These are phyloP conservation scores for Aspergillus heteromorphus DNA, from an alignment of 495 filamentous ascomycete genomes.

Conservation along the genomic window DNA sequence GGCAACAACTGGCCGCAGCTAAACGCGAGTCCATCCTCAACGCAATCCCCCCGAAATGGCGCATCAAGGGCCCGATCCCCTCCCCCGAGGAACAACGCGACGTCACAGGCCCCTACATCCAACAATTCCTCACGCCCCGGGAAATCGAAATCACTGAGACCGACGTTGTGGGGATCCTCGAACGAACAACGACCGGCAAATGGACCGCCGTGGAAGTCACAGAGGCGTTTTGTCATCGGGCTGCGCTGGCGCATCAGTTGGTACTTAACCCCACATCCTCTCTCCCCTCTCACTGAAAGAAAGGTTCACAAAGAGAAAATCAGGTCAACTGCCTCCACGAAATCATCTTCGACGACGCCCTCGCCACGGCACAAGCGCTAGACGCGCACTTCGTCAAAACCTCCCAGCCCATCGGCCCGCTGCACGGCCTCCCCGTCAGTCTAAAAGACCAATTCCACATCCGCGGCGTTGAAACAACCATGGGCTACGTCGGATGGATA, in stretches of 20 bases:
- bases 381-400: conserved; percentile 51
- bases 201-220: conserved; percentile 49
- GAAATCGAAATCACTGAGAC: conserved; percentile 56
- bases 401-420: conserved; percentile 45
- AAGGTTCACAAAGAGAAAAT: background rate
- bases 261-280: conserved; percentile 21
- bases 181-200: conserved; percentile 38
- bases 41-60: conserved; percentile 56
- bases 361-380: conserved; percentile 52
- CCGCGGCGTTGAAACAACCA: conserved; percentile 57
- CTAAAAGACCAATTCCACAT: conserved; percentile 71
- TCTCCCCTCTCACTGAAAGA: background rate
- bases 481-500: conserved; percentile 55
- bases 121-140: conserved; percentile 46
- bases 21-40: conserved; percentile 51
- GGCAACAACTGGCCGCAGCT: conserved; percentile 39
- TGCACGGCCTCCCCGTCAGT: conserved; percentile 63
- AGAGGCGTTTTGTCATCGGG: conserved; percentile 52
- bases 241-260: conserved; percentile 53
- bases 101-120: conserved; percentile 57
- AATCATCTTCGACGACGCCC: conserved; percentile 56
- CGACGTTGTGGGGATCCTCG: conserved; percentile 45
- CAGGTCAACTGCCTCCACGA: conserved; percentile 58
- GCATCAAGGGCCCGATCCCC: conserved; percentile 42
- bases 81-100: conserved; percentile 48